These are phyloP conservation scores for Astrothelium subdiscretum DNA, from an alignment of 495 filamentous ascomycete species.

Conservation along the genomic window DNA sequence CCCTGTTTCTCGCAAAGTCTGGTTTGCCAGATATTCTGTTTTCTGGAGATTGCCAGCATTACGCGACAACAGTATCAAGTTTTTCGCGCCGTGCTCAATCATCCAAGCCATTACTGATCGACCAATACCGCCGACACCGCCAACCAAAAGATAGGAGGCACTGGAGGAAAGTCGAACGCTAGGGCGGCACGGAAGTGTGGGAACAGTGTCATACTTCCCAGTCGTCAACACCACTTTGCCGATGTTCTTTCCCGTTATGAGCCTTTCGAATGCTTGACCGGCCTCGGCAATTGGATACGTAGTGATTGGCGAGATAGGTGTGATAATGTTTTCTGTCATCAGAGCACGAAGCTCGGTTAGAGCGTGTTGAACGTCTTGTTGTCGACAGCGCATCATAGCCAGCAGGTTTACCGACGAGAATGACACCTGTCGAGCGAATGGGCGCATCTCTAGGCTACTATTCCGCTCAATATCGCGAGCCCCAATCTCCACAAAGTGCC, in stretches of 20 bases:
- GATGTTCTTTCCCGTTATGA: slow-evolving; percentile 42
- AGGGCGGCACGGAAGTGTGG: neutral
- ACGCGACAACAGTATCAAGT: slow-evolving; percentile 4
- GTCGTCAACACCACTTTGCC: slow-evolving; percentile 49
- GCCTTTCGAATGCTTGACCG: slow-evolving; percentile 42
- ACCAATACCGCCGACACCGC: slow-evolving; percentile 37
- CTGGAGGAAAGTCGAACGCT: slow-evolving; percentile 2
- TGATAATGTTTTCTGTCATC: neutral
- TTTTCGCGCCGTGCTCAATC: slow-evolving; percentile 1
- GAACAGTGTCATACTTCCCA: slow-evolving; percentile 9
- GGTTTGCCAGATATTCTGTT: neutral
- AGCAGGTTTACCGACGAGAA: slow-evolving; percentile 30
- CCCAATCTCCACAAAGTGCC: slow-evolving; percentile 37
- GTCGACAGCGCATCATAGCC: slow-evolving; percentile 6
- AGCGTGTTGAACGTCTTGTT: slow-evolving; percentile 11
- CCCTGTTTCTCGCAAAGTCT: neutral
- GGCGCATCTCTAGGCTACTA: slow-evolving; percentile 7
- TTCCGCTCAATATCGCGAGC: slow-evolving; percentile 19
- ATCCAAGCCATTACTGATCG: neutral
- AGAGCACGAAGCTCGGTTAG: slow-evolving; percentile 4
- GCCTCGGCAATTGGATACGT: slow-evolving; percentile 26
- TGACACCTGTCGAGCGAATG: slow-evolving; percentile 13
- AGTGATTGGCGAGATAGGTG: neutral
- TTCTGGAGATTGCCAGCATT: neutral
- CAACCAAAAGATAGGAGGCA: slow-evolving; percentile 34